These are phyloP conservation scores for Daphne laureola DNA, from an alignment of 441 rosid genomes.

Conservation along the genomic window DNA sequence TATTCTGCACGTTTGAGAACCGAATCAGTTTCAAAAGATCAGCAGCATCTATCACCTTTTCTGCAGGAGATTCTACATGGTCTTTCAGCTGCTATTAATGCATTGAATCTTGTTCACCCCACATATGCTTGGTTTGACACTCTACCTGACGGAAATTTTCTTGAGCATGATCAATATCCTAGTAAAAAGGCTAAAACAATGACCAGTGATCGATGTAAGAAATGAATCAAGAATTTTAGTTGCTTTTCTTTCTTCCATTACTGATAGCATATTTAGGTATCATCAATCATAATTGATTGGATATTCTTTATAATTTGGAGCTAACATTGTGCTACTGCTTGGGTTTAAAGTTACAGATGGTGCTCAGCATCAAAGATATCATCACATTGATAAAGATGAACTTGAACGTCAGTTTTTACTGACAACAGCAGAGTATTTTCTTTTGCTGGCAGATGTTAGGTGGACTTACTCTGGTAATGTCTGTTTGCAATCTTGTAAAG, in stretches of 20 bases:
- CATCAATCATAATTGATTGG: not conserved
- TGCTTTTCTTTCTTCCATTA: slow-evolving; percentile 6
- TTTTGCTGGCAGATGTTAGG: slow-evolving; percentile 56
- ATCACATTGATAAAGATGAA: slow-evolving; percentile 54
- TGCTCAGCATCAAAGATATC: slow-evolving; percentile 36
- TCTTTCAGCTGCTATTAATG: slow-evolving; percentile 89
- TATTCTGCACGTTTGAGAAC: slow-evolving; percentile 71
- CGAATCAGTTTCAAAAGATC: slow-evolving; percentile 51
- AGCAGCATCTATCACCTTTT: slow-evolving; percentile 40
- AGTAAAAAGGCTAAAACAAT: slow-evolving; percentile 69
- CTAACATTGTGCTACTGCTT: not conserved
- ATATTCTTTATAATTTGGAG: not conserved
- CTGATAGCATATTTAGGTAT: slow-evolving; percentile 2
- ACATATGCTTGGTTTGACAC: slow-evolving; percentile 89
- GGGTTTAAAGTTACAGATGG: slow-evolving; percentile 33
- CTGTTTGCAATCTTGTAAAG: not conserved
- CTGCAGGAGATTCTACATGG: slow-evolving; percentile 90
- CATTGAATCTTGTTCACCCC: slow-evolving; percentile 78
- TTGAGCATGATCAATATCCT: slow-evolving; percentile 39
- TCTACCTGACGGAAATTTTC: slow-evolving; percentile 32
- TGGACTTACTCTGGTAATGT: slow-evolving; percentile 67
- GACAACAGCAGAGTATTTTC: slow-evolving; percentile 79
- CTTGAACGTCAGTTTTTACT: slow-evolving; percentile 78
- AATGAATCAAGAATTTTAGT: slow-evolving; percentile 8
- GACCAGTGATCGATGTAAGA: slow-evolving; percentile 48